Evolutionary conservation across 768 basidiomycete genomes (phyloP).

Genomic region (Macrolepiota fuliginosa): DNA sequence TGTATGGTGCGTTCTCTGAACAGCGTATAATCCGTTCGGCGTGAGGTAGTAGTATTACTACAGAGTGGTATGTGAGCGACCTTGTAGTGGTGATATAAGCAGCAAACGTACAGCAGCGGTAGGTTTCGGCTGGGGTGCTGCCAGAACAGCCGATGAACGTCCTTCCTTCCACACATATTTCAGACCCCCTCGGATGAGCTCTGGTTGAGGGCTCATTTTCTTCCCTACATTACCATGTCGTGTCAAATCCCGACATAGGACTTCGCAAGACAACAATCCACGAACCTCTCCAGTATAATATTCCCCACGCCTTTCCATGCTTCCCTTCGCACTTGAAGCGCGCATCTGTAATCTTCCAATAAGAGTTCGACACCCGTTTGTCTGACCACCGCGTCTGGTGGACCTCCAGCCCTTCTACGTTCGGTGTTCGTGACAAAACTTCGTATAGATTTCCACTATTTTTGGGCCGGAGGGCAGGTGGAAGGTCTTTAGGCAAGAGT

Average conservation of each 20-base stretch:
- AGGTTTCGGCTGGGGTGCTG: not conserved
- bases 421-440: constrained; percentile 66
- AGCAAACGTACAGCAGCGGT: not conserved
- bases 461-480: constrained; percentile 54
- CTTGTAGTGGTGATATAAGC: not conserved
- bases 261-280: constrained; percentile 1
- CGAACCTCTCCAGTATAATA: constrained; percentile 76
- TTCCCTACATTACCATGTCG: constrained; percentile 43
- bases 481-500: constrained; percentile 55
- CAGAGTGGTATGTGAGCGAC: not conserved
- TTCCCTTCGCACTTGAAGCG: constrained; percentile 69
- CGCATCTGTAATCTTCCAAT: constrained; percentile 74
- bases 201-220: constrained; percentile 54
- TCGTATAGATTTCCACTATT: constrained; percentile 64
- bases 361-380: constrained; percentile 66
- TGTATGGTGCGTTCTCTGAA: not conserved
- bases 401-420: constrained; percentile 63
- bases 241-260: constrained; percentile 3
- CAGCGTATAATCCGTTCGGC: not conserved
- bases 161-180: constrained; percentile 77
- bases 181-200: constrained; percentile 65
- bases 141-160: constrained; percentile 31
- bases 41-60: not conserved
- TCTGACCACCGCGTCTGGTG: constrained; percentile 72
- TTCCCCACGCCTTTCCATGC: constrained; percentile 85